Percentiles rank a stretch among this genome's conserved stretches.
phyloP scores from a whole-genome alignment of 2,329 filamentous ascomycete genomes.

The Graphilbum ipis-grandicollis region DNA sequence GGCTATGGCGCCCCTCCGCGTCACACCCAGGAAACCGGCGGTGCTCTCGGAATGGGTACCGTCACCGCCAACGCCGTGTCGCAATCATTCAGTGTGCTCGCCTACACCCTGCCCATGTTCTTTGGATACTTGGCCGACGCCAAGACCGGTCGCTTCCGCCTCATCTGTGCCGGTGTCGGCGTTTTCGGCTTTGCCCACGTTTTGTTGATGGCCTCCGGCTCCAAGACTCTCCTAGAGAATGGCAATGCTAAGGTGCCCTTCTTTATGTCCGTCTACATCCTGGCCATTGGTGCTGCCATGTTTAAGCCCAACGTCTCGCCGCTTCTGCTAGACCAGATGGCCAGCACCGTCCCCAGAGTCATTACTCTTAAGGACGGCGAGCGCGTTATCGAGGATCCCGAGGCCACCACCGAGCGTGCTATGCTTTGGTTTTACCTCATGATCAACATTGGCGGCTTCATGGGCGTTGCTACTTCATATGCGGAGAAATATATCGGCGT shows the following conservation, averaged over 20 bases:
- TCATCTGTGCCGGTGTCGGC: slow-evolving; percentile 52
- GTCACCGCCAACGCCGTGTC: slow-evolving; percentile 32
- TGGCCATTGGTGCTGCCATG: slow-evolving; percentile 52
- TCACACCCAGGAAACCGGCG: slow-evolving; percentile 29
- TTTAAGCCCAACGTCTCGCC: slow-evolving; percentile 71
- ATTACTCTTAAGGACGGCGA: slow-evolving; percentile 35
- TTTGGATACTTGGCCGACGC: slow-evolving; percentile 46
- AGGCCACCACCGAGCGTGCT: slow-evolving; percentile 49
- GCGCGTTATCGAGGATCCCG: slow-evolving; percentile 54
- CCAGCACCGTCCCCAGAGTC: slow-evolving; percentile 38
- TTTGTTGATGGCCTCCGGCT: slow-evolving; percentile 47
- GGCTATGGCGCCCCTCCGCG: slow-evolving; percentile 25
- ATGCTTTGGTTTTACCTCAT: slow-evolving; percentile 49
- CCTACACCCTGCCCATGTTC: slow-evolving; percentile 38
- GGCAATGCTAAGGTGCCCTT: slow-evolving; percentile 31
- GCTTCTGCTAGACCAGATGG: slow-evolving; percentile 54
- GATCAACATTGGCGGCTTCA: slow-evolving; percentile 52
- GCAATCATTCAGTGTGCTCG: slow-evolving; percentile 37
- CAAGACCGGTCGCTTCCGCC: slow-evolving; percentile 51
- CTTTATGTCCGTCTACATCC: slow-evolving; percentile 40
- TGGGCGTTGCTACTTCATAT: slow-evolving; percentile 51
- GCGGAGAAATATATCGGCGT: slow-evolving; percentile 53
- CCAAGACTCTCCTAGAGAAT: slow-evolving; percentile 23
- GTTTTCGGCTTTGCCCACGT: slow-evolving; percentile 51
- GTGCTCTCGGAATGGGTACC: slow-evolving; percentile 41